These are phyloP conservation scores for Rubia occidens DNA, from an alignment of 305 asterid genomes.

Conservation along the genomic window DNA sequence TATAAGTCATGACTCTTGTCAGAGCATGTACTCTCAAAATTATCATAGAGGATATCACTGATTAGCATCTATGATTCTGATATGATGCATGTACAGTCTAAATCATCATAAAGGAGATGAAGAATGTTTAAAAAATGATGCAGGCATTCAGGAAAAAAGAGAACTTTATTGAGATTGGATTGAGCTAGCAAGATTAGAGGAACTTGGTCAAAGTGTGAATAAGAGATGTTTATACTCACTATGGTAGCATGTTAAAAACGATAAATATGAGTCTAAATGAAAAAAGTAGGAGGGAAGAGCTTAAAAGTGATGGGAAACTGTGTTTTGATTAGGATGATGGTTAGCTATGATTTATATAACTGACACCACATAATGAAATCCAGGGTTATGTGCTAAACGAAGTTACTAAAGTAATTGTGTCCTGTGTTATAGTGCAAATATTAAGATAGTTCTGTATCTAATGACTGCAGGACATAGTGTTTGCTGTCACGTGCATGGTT, in stretches of 20 bases:
- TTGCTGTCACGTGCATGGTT: slow-evolving; percentile 92
- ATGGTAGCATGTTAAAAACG: not conserved
- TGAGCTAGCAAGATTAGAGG: not conserved
- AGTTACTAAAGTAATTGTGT: not conserved
- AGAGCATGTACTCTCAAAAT: no score
- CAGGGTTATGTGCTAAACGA: not conserved
- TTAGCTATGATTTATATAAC: not conserved
- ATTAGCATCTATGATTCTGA: not conserved
- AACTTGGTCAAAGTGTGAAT: not conserved
- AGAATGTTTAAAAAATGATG: not conserved
- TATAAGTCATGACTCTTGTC: no score
- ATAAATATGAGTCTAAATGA: not conserved
- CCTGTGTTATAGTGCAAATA: slow-evolving; percentile 5
- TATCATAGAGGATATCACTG: not conserved
- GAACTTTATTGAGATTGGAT: not conserved
- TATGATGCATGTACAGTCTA: not conserved
- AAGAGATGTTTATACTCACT: not conserved
- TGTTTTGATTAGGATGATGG: not conserved
- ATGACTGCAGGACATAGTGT: slow-evolving; percentile 76
- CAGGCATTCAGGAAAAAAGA: not conserved
- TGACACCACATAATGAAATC: not conserved
- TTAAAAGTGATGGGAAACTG: not conserved
- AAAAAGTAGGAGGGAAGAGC: not conserved
- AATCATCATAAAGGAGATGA: not conserved
- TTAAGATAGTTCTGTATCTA: slow-evolving; percentile 18